Evolutionary conservation across 345 rosid species (phyloP), one percentile per base, ranked within the genome.

Genomic region (Boechera divaricarpa): DNA sequence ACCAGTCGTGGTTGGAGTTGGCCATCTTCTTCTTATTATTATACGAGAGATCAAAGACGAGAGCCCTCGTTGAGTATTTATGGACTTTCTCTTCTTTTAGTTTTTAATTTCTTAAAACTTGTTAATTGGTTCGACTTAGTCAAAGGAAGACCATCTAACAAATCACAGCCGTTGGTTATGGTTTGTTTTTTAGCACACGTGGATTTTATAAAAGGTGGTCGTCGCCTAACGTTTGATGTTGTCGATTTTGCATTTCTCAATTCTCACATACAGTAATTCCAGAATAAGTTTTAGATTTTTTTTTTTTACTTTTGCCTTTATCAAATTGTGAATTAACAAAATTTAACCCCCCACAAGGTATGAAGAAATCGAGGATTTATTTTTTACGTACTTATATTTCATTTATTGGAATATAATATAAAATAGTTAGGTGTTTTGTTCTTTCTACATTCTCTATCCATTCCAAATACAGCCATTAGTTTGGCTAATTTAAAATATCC

Each of bases 1-100:
- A 73, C 78, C 77, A 79, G 70, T 67, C 78, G 54, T 79, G 53
- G 78, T 73, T 79, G 15, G 74, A 33, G 78, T 79, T 79, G 59
- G 82, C 78, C 82, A 79, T 79, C 70, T 51, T 73, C 41, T 73
- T 78, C 35, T 60, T 42, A 2, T 59, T 29, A 33, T 52, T 29
- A 33, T 52, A 48, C 5, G 24, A 70, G 61, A 57, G 29, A 78
- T 24, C 36, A 13, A 52, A 77, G 72, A 55, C 5, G 16, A 61
- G 16, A 61, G 42, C n/a, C 63, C 55, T 32, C 29, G 53, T 73
- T 54, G 3, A 7, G 77, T 79, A 79, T 79, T 67, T 79, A 68
- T 73, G 70, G 82, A 66, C 51, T 39, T 15, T 49, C 33, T 67
- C n/a, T 21, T 47, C 16, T 4, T 39, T 11, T 36, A 11, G 24